Evolutionary conservation across 805 yeast genomes (phyloP).

Genomic region (Saturnispora silvae): DNA sequence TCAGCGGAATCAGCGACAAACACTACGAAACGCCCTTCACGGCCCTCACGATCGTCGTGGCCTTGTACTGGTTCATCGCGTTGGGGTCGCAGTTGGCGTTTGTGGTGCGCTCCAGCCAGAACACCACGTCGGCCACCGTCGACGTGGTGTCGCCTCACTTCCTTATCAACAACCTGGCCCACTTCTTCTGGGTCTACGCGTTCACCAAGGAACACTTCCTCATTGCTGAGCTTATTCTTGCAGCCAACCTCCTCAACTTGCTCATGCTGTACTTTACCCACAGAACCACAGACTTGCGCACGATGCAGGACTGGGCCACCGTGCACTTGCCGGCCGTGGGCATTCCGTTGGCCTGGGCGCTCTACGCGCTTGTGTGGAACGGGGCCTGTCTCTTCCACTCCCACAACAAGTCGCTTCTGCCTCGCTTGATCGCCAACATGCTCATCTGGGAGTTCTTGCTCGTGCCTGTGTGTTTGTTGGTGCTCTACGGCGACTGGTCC

Average conservation of each 20-base stretch:
- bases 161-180: conserved; percentile 46
- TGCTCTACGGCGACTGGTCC: conserved; percentile 60
- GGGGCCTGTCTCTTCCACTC: conserved; percentile 70
- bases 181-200: conserved; percentile 52
- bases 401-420: conserved; percentile 38
- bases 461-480: conserved; percentile 48
- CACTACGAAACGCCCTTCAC: conserved; percentile 62
- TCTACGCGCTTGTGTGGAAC: conserved; percentile 72
- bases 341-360: conserved; percentile 64
- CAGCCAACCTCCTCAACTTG: conserved; percentile 51
- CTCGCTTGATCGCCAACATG: conserved; percentile 61
- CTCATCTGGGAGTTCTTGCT: conserved; percentile 70
- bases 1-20: conserved; percentile 37
- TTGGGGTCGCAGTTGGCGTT: conserved; percentile 41
- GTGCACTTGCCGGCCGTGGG: conserved; percentile 61
- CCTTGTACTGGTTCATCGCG: conserved; percentile 49
- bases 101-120: conserved; percentile 27
- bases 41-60: conserved; percentile 36
- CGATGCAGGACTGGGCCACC: conserved; percentile 40
- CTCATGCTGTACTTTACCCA: conserved; percentile 44
- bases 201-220: conserved; percentile 52
- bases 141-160: conserved; percentile 50
- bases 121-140: conserved; percentile 24
- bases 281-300: conserved; percentile 47
- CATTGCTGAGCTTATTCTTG: conserved; percentile 45